phyloP scores from a whole-genome alignment of 2,329 filamentous ascomycete genomes.

The Neofusicoccum cordaticola region DNA sequence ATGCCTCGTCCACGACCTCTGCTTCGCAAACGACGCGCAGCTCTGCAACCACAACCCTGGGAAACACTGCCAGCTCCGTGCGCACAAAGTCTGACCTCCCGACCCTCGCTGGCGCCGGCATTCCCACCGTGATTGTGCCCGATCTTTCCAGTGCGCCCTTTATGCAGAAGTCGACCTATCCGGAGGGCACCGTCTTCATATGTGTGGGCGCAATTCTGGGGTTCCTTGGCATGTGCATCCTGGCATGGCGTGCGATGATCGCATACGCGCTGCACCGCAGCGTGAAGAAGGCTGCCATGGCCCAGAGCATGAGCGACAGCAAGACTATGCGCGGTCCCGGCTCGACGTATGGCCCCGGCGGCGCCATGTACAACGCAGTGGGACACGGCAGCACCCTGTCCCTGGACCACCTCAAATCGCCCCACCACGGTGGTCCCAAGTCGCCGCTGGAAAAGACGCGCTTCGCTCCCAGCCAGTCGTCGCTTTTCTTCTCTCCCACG shows the following conservation, averaged over 20 bases:
- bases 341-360: conserved; percentile 39
- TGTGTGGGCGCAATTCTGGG: conserved; percentile 85
- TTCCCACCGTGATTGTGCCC: conserved; percentile 72
- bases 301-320: conserved; percentile 66
- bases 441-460: conserved; percentile 30
- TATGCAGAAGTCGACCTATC: conserved; percentile 81
- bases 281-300: conserved; percentile 79
- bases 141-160: conserved; percentile 82
- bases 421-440: conserved; percentile 21
- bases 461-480: conserved; percentile 36
- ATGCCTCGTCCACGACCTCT: conserved; percentile 26
- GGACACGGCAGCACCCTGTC: conserved; percentile 53
- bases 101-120: conserved; percentile 55
- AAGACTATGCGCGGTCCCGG: conserved; percentile 54
- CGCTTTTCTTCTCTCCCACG: conserved; percentile 94
- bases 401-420: conserved; percentile 49
- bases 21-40: conserved; percentile 13
- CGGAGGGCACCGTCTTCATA: conserved; percentile 95
- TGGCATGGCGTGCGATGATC: conserved; percentile 84
- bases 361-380: conserved; percentile 7
- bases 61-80: conserved; percentile 20
- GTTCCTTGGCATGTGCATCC: conserved; percentile 74
- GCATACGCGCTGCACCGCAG: conserved; percentile 90
- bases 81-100: conserved; percentile 46
- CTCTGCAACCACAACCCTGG: conserved; percentile 23